These are phyloP conservation scores for Fusarium verticillioides DNA, from an alignment of 2,329 filamentous ascomycete species.

Conservation along the genomic window DNA sequence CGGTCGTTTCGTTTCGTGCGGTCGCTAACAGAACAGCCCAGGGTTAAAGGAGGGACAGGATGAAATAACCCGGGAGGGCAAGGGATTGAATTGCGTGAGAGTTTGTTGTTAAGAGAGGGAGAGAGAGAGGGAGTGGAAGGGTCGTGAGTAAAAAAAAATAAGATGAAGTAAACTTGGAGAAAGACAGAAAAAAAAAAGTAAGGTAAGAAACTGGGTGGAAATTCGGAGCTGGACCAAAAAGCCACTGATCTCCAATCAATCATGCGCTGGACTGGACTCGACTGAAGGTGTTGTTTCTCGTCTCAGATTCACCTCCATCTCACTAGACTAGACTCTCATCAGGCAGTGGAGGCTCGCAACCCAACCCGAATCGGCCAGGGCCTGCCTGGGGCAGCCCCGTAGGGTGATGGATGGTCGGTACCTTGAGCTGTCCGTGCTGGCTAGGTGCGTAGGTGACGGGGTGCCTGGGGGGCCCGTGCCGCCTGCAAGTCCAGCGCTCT, in stretches of 20 bases:
- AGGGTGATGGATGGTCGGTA: slow-evolving; percentile 7
- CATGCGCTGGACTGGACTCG: slow-evolving; percentile 21
- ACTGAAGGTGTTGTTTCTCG: slow-evolving; percentile 35
- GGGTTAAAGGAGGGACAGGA: slow-evolving; percentile 32
- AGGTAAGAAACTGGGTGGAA: slow-evolving; percentile 27
- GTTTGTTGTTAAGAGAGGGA: slow-evolving; percentile 13
- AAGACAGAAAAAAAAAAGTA: slow-evolving; percentile 1
- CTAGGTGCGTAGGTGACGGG: slow-evolving; percentile 4
- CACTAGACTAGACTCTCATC: background rate
- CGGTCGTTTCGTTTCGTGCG: slow-evolving; percentile 35
- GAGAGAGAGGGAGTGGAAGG: slow-evolving; percentile 2
- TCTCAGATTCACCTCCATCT: background rate
- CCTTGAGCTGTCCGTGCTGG: background rate
- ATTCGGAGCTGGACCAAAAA: slow-evolving; percentile 29
- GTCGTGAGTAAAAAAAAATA: background rate
- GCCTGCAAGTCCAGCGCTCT: slow-evolving; percentile 34
- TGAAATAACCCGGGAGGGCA: slow-evolving; percentile 20
- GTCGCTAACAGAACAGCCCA: slow-evolving; percentile 26
- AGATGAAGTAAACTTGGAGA: background rate
- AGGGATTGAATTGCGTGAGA: slow-evolving; percentile 19
- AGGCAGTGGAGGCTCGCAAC: slow-evolving; percentile 22
- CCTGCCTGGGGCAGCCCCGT: slow-evolving; percentile 1
- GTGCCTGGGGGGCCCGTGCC: slow-evolving; percentile 17
- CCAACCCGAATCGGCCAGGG: slow-evolving; percentile 10
- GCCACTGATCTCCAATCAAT: slow-evolving; percentile 37